Base-by-base conservation (phyloP, 1,284 basidiomycete genomes). In the Testicularia cyperi region DNA sequence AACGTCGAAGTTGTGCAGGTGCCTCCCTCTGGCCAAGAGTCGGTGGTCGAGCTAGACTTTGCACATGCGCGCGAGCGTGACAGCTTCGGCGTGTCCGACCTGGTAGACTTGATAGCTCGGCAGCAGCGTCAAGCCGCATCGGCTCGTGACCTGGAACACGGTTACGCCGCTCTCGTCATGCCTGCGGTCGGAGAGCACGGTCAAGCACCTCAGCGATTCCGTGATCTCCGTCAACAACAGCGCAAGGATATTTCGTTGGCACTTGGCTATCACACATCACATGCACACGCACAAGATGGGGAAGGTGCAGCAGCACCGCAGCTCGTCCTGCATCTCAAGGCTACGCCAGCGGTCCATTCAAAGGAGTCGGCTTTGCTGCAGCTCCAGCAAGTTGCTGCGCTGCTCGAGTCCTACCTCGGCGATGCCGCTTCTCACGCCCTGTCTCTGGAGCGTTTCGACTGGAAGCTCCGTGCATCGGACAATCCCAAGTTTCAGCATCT, bases 321-420 rank as follows among this genome's bases (percentile, higher is more conserved):
- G 5, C 43, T 62, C n/a, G 6, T 31, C 14, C 54, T 63, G 19
- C 15, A 44, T 5, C 35, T 63, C 24, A 57, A 58, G 28, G 67
- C 67, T 8, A 44, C 62, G 12, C 48, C 57, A 5, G 21, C 51
- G 6, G 53, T 69, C 2, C 69, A 72, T 23, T 54, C 63, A 13
- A 18, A 48, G 3, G 44, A 38, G 2, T 72, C 69, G 9, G 69
- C 69, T 0, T 29, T 26, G 14, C 38, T 64, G 6, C 67, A 69
- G 40, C 49, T 72, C 4, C 46, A 31, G 10, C 53, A 72, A 35
- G 37, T 61, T 1, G 49, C 52, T 3, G 55, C 64, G 3, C 49
- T 61, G n/a, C 47, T 72, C 24, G 12, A 22, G 9, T 60, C 64
- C 15, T 51, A 61, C 27, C 31, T 51, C 14, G 19, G 15, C 21